Base-by-base conservation (phyloP, 805 yeast species). In the Maudiozyma saulgeensis region DNA sequence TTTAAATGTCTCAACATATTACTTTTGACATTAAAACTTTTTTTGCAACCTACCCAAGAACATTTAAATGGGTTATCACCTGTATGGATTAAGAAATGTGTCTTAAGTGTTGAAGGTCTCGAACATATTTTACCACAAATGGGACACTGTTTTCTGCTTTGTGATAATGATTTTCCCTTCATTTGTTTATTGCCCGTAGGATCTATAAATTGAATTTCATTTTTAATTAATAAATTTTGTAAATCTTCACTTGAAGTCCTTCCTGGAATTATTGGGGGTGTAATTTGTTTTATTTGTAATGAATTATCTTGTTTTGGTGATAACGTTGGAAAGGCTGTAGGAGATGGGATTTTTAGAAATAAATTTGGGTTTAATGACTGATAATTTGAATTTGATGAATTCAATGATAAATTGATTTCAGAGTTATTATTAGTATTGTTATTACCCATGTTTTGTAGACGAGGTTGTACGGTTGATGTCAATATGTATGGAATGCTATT, bases 1-100 rank as follows among this genome's bases (percentile, higher is more conserved):
- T 80, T 79, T 56, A 78, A 76, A 63, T 88, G 96, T 52, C 96
- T 72, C 4, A 84, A 80, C 80, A 88, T 80, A 60, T 88, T 90
- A 42, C 87, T 80, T 58, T 87, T 78, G 19, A 90, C 89, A 16
- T 83, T 79, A 62, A 88, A 88, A 8, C 76, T 57, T 56, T 82
- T 80, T 0, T 78, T 79, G 65, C 96, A 88, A 25, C 76, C 77
- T 0, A 68, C 69, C 79, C 84, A 82, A 12, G 69, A 63, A 63
- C 88, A 82, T 48, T 68, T 68, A 60, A 78, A 82, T 7, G 89
- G 89, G 56, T 81, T 82, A 58, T 81, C 88, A n/a, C 89, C 89
- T 0, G 88, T 82, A 64, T 87, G 96, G 6, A 86, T 83, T 55
- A 87, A 78, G 54, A 76, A 71, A 65, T 88, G 96, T 2, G 90